These are phyloP conservation scores for Collybia sp. DNA, from an alignment of 768 basidiomycete genomes.

Conservation along the genomic window DNA sequence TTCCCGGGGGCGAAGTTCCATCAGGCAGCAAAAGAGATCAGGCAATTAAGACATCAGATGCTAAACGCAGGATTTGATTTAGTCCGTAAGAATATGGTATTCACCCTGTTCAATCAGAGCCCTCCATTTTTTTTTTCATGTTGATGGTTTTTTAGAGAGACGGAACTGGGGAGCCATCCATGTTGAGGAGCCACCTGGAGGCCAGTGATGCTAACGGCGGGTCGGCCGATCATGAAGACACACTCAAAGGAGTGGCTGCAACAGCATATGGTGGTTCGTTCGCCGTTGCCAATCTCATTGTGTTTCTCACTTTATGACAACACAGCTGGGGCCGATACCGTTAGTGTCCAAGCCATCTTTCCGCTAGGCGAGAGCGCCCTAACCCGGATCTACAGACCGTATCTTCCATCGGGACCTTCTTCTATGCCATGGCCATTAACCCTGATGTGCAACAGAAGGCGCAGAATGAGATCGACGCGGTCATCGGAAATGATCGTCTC, in stretches of 20 bases:
- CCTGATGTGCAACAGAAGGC: conserved; percentile 15
- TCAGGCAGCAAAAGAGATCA: conserved; percentile 7
- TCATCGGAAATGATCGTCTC: conserved; percentile 30
- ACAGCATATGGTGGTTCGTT: conserved; percentile 10
- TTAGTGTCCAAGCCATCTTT: not conserved
- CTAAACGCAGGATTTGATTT: conserved; percentile 9
- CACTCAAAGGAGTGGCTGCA: conserved; percentile 9
- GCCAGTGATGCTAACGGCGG: not conserved
- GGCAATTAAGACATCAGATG: conserved; percentile 9
- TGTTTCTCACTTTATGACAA: not conserved
- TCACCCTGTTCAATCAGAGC: not conserved
- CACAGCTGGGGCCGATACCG: not conserved
- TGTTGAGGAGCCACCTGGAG: conserved; percentile 8
- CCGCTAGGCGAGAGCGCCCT: not conserved
- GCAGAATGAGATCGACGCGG: conserved; percentile 35
- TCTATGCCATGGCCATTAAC: conserved; percentile 16
- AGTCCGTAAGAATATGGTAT: conserved; percentile 10
- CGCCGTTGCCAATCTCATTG: not conserved
- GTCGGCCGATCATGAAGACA: conserved; percentile 2
- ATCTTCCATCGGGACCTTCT: conserved; percentile 10
- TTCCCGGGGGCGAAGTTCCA: conserved; percentile 26
- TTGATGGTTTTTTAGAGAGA: not conserved
- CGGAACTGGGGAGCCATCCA: conserved; percentile 3
- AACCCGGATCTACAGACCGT: conserved; percentile 2
- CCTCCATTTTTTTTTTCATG: not conserved